Evolutionary conservation across 2,329 filamentous ascomycete species (phyloP).

Genomic region (Chrysoporthe puriensis): DNA sequence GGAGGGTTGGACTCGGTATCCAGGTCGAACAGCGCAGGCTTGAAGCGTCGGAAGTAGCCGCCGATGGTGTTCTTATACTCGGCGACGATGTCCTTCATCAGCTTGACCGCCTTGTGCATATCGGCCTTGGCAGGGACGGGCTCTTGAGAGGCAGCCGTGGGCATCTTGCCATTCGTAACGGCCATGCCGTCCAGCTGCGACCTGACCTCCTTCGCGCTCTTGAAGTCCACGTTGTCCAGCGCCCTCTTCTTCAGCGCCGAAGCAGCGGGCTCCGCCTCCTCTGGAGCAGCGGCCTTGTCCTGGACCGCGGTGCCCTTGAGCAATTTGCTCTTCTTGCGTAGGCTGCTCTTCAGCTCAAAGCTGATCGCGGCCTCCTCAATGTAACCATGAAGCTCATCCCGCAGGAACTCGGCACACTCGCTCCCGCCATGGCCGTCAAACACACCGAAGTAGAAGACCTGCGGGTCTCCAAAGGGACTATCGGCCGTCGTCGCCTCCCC

Average conservation of each 20-base stretch:
- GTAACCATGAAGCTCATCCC: conserved; percentile 84
- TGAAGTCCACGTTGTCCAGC: conserved; percentile 48
- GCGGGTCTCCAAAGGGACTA: conserved; percentile 82
- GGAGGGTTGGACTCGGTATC: conserved; percentile 32
- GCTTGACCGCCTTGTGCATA: conserved; percentile 63
- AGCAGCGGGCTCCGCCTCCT: conserved; percentile 10
- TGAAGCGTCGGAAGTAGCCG: conserved; percentile 92
- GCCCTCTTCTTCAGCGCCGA: conserved; percentile 26
- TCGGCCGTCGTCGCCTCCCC: conserved; percentile 72
- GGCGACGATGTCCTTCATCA: conserved; percentile 73
- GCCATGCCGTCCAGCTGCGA: conserved; percentile 43
- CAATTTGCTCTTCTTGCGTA: conserved; percentile 51
- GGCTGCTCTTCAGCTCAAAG: conserved; percentile 78
- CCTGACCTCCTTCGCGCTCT: conserved; percentile 51
- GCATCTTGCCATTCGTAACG: conserved; percentile 37
- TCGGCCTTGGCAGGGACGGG: conserved; percentile 55
- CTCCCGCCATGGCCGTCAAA: conserved; percentile 95
- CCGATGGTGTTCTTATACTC: conserved; percentile 85
- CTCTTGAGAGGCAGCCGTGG: conserved; percentile 43
- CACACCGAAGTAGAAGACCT: conserved; percentile 96
- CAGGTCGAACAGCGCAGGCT: conserved; percentile 72
- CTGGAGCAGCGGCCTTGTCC: conserved; percentile 23
- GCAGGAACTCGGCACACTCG: conserved; percentile 85
- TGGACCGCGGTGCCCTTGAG: conserved; percentile 24
- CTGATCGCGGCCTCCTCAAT: conserved; percentile 78